phyloP scores from a whole-genome alignment of 2,329 filamentous ascomycete genomes.

The Rachicladosporium sp. region DNA sequence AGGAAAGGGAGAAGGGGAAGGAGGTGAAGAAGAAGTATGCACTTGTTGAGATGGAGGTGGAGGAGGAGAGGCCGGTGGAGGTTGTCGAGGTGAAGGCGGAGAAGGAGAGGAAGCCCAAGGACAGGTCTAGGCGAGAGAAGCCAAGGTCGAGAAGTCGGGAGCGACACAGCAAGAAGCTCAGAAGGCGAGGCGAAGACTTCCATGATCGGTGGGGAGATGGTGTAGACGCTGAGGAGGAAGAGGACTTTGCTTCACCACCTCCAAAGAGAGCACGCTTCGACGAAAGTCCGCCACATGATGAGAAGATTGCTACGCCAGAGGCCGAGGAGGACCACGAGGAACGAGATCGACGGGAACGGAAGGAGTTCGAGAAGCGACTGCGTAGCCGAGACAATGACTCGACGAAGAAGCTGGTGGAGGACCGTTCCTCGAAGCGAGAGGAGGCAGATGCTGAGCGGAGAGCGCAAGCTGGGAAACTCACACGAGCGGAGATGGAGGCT shows the following conservation, averaged over 20 bases:
- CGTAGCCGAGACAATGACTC: conserved; percentile 58
- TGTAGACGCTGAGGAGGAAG: conserved; percentile 44
- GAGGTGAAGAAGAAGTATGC: conserved; percentile 38
- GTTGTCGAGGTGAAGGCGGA: conserved; percentile 8
- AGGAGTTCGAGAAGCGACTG: conserved; percentile 67
- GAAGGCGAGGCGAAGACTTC: conserved; percentile 44
- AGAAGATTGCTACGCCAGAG: conserved; percentile 9
- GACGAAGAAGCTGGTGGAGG: conserved; percentile 56
- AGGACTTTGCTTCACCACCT: conserved; percentile 55
- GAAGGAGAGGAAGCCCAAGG: conserved; percentile 24
- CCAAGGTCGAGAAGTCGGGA: conserved; percentile 21
- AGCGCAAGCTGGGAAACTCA: conserved; percentile 49
- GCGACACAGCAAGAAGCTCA: conserved; percentile 38
- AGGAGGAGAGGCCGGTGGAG: conserved; percentile 20
- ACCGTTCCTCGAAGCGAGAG: conserved; percentile 34
- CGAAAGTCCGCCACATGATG: conserved; percentile 25
- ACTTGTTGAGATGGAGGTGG: conserved; percentile 43
- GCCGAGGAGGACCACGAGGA: conserved; percentile 26
- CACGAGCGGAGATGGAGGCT: conserved; percentile 63
- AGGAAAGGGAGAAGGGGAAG: conserved; percentile 14
- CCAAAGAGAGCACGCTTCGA: conserved; percentile 60
- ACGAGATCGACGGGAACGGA: conserved; percentile 60
- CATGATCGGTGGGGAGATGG: conserved; percentile 78
- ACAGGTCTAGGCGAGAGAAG: conserved; percentile 26
- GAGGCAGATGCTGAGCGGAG: conserved; percentile 45